Base-by-base conservation (phyloP, 1,284 basidiomycete genomes). In the Meripilus lineatus region DNA sequence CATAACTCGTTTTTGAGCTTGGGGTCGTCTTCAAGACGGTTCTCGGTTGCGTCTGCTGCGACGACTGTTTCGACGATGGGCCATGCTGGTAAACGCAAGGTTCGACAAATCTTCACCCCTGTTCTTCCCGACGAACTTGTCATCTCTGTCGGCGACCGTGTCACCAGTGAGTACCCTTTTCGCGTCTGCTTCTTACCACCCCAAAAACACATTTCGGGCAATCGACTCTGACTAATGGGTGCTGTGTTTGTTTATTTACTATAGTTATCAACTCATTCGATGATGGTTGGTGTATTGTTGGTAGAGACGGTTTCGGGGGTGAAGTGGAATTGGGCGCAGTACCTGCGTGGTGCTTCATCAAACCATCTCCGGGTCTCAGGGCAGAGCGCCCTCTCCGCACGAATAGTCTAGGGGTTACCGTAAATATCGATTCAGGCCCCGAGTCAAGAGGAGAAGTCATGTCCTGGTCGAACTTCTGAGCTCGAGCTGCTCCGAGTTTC, bases 261-360 rank as follows among this genome's bases (percentile, higher is more conserved):
- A 11, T 36, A 51, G 50, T 53, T 21, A 44, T 53, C 13, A 53
- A 47, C 38, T 51, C 50, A 26, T 53, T 44, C 53, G 81, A 86
- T 47, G 84, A 88, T 48, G 84, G 83, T 2, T 89, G 84, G 85
- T 85, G 81, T 57, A 69, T 85, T 46, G 81, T 84, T 40, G 77
- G 75, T 14, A 67, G 81, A 26, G 73, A 79, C 45, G 66, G 65
- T 50, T 56, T 72, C 38, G 68, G 72, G 62, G 68, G 70, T 37
- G 66, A 77, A 32, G 62, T 79, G 38, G 78, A 81, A 55, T 62
- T 84, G 24, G 84, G 85, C 24, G 72, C 81, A 15, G 75, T 85
- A 2, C 84, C 85, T 4, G 74, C 80, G 4, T 88, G 84, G 82
- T 78, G 74, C 56, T 86, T 88, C 68, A 51, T 78, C 52, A 79